Base-by-base conservation (phyloP, 2,329 filamentous ascomycete genomes). In the Pestalotiopsis fici region DNA sequence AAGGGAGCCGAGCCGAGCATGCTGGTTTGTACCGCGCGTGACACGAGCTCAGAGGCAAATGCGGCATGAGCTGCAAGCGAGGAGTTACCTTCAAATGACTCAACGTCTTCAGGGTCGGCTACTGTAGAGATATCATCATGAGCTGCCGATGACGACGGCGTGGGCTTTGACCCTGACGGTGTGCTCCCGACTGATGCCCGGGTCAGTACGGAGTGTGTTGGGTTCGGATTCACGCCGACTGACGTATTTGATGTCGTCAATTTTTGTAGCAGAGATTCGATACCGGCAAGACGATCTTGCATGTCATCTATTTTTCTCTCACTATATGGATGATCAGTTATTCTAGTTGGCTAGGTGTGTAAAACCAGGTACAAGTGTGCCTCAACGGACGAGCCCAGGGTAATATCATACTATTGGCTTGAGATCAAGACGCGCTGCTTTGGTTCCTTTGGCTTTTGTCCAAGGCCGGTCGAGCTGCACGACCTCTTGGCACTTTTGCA, bases 351-450 rank as follows among this genome's bases (percentile, higher is more conserved):
- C 43, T 23, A 4, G 18, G 21, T 18, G n/a, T 21, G 9, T 50
- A 9, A 4, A 4, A n/a, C 4, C 18, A 7, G 43, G 21, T 7
- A 50, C n/a, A 21, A 50, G 9, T 50, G 31, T 11, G 31, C 31
- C 54, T 63, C 43, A 59, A 57, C 47, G 59, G 50, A 64, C 43
- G n/a, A 23, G 59, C 13, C 23, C 55, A 13, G 39, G 27, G 43
- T 80, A 85, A 50, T n/a, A n/a, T 50, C 43, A 71, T 77, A 88
- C 86, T 89, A 89, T 82, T 88, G 86, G 56, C 85, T 86, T 2
- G 87, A 88, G 67, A 89, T 88, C 69, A 89, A 79, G 50, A 89
- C 86, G 64, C 87, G 80, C 72, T 88, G 86, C 54, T 86, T 81
- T 57, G 81, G 78, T 72, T 88, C 86, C 73, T 85, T 87, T 28